Evolutionary conservation across 192 early-diverging fungal genomes (phyloP), one percentile per base, ranked within the genome.

Genomic region (Geranomyces michiganensis): DNA sequence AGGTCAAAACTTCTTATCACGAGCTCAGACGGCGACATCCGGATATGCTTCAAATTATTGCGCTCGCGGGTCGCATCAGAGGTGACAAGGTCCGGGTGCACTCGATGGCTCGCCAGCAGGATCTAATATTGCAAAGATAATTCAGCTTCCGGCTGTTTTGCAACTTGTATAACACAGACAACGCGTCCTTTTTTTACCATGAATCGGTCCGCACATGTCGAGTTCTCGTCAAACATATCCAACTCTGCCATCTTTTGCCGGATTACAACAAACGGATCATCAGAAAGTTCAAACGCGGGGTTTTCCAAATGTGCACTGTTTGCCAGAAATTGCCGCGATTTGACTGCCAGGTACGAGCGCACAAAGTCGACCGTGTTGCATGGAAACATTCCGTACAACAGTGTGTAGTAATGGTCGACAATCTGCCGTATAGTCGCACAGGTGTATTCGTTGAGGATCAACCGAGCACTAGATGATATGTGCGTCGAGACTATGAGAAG

Each of bases 331-430:
- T 27, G 1, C 7, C 31, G 24, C 17, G 29, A 32, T 32, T 60
- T 60, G 26, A 60, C 58, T 17, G 29, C 31, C 24, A 33, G 5
- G 19, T 60, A 60, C 14, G 49, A 27, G 47, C 56, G 65, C 46
- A 77, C 45, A 24, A 45, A 31, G 1, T 47, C 41, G 0, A 75
- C 45, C 5, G 65, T 65, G 41, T 70, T 79, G 56, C 73, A 75
- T 27, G 77, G 77, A 60, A 72, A 76, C 56, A 75, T 71, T 8
- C 77, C 77, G 43, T 79, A 79, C 26, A 79, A n/a, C 3, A 74
- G 67, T 2, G 72, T 75, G 44, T 61, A 79, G 65, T 51, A 75
- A 46, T 75, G 33, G 27, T 44, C 65, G 15, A 79, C 45, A 45
- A 29, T 45, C 21, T 68, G 55, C 1, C 32, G 55, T 9, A 68